Base-by-base conservation (phyloP, 1,284 basidiomycete species). In the Takashimella tepidaria region DNA sequence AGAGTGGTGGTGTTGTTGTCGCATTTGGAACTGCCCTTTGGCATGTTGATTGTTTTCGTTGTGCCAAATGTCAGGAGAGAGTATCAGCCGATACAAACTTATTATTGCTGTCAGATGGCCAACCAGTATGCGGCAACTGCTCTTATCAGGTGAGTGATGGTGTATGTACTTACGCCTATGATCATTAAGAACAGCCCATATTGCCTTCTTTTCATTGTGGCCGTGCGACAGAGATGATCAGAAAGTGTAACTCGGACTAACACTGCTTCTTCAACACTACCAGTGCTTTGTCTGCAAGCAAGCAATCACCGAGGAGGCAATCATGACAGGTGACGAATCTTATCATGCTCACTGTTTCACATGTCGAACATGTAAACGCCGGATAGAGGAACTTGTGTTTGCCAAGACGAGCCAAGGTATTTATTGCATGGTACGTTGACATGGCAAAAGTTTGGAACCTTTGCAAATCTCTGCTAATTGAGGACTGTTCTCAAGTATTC, bases 321-420 rank as follows among this genome's bases (percentile, higher is more conserved):
- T 98, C 76, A 96, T 98, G 88, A 95, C 95, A 52, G 92, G 95
- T 53, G 92, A 98, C 75, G 95, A 98, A 73, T 92, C 92, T 1
- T 98, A 98, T 68, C 95, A 98, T 74, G 93, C 95, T 2, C 88
- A 93, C 64, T 98, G 95, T 79, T 98, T 98, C 81, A 93, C 92
- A 63, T 98, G 95, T 78, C 88, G 92, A 64, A 88, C 92, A 40
- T 98, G 95, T 79, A 85, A 86, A 70, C 87, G 88, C 69, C 83
- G 90, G 55, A 98, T 98, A 65, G 93, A 98, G 75, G 95, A 98
- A 73, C 84, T 98, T 50, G 91, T 98, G 53, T 98, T 98, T 67
- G 96, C 95, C 52, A 98, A 98, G 79, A 98, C 96, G 1, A 90
- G 86, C 59, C 91, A 97, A 68, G 95, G 96, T 47, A 98, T 98